Evolutionary conservation across 257 asterid genomes (phyloP).

Genomic region (Solanum verrucosum): DNA sequence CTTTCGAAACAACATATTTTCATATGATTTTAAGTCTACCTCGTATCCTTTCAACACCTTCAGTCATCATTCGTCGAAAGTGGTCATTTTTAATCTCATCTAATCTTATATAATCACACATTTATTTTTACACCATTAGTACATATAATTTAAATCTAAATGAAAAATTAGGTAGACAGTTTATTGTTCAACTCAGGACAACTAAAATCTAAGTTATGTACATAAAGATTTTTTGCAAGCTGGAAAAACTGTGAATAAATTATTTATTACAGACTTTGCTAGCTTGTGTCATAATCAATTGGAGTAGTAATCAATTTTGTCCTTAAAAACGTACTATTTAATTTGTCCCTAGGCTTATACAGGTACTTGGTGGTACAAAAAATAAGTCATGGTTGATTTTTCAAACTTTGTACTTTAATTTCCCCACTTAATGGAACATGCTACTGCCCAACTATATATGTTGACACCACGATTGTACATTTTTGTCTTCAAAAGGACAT

Average conservation of each 20-base stretch:
- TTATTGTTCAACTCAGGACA: background rate
- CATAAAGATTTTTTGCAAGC: background rate
- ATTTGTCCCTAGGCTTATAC: background rate
- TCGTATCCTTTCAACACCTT: background rate
- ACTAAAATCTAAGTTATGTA: background rate
- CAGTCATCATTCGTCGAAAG: background rate
- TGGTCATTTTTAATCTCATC: background rate
- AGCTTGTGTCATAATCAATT: background rate
- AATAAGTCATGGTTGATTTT: background rate
- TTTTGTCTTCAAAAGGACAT: background rate
- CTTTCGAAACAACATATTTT: rapidly evolving
- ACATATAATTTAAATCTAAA: background rate
- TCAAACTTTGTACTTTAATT: background rate
- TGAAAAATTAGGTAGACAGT: background rate
- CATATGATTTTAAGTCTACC: background rate
- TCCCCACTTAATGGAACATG: background rate
- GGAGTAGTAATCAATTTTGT: background rate
- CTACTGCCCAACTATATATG: background rate
- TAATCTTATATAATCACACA: background rate
- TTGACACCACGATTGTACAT: background rate
- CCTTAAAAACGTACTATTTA: background rate
- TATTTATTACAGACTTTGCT: background rate
- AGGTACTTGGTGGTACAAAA: background rate
- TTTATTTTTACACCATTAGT: background rate
- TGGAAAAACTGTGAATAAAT: background rate